Base-by-base conservation (phyloP, 2,329 filamentous ascomycete species). In the Endoconidiophora polonica region DNA sequence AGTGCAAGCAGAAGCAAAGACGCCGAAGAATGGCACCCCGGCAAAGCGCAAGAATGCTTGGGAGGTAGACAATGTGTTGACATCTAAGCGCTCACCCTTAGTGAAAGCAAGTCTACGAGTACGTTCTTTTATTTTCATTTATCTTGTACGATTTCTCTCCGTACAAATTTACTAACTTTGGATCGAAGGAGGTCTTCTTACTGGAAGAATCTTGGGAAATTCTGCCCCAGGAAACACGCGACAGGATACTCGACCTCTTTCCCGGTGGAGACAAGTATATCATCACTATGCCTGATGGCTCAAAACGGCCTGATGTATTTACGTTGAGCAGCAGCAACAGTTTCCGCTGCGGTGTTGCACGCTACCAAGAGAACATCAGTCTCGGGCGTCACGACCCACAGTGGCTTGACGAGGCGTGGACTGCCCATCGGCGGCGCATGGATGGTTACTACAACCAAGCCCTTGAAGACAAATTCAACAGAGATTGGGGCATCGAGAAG, bases 371-470 rank as follows among this genome's bases (percentile, higher is more conserved):
- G 33, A 64, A 71, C 54, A 59, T 77, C 16, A 55, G 58, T 4
- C 60, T 63, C 36, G 74, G 74, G 3, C 66, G 65, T 33, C 70
- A 76, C 52, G 72, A 76, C 55, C 64, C 66, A 1, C 64, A 66
- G 12, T 77, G 74, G 74, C 65, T 78, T 5, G 61, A 58, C 14
- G 63, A 70, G 50, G 74, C 74, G 1, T 75, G 69, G 64, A 58
- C 59, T 3, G 74, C 74, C 0, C 71, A 76, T 54, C 63, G 66
- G 49, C 63, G 66, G 57, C 69, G 73, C 50, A 63, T 61, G 46
- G 58, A 62, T 1, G 74, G 74, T 3, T 63, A 69, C 2, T 77
- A 74, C 53, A 67, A 76, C 52, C 66, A 67, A 3, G 69, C 66
- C 47, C 60, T 73, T 26, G 59, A 63, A 7, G 56, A 60, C 2